phyloP scores from a whole-genome alignment of 163 green algal genomes.

The Smithsoniella earleae region DNA sequence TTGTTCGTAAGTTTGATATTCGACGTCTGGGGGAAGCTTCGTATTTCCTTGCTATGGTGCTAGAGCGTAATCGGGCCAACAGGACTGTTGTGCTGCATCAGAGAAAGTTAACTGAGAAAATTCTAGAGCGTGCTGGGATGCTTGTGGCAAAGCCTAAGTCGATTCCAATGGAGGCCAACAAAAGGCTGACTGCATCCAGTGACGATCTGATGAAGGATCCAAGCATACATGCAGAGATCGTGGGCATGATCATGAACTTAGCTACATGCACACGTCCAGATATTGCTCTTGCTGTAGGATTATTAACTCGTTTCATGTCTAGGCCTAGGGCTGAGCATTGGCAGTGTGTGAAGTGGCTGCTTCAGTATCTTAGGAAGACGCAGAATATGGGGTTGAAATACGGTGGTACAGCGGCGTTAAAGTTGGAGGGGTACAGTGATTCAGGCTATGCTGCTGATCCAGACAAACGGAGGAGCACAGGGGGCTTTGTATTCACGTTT shows the following conservation, averaged over 20 bases:
- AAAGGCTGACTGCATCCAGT: neutral
- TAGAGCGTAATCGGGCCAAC: conserved; percentile 33
- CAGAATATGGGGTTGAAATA: conserved; percentile 28
- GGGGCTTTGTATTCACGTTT: conserved; percentile 39
- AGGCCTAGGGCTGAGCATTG: conserved; percentile 31
- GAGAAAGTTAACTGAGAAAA: neutral
- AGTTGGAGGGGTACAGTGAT: conserved; percentile 35
- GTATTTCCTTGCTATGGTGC: conserved; percentile 41
- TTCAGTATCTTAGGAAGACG: conserved; percentile 33
- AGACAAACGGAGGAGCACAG: conserved; percentile 34
- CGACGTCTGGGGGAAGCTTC: conserved; percentile 36
- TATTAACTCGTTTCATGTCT: conserved; percentile 36
- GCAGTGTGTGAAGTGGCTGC: conserved; percentile 31
- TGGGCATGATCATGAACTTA: conserved; percentile 38
- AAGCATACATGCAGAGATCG: neutral
- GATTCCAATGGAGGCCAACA: neutral
- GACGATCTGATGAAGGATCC: neutral
- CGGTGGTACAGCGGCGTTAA: neutral
- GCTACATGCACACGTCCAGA: conserved; percentile 36
- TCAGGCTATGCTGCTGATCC: conserved; percentile 33
- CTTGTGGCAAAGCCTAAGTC: neutral
- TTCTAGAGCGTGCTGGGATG: neutral
- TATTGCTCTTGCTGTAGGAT: conserved; percentile 35
- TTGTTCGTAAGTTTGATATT: conserved; percentile 33
- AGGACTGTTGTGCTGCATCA: neutral